Evolutionary conservation across 805 yeast species (phyloP).

Genomic region (Kazachstania kunashirensis): DNA sequence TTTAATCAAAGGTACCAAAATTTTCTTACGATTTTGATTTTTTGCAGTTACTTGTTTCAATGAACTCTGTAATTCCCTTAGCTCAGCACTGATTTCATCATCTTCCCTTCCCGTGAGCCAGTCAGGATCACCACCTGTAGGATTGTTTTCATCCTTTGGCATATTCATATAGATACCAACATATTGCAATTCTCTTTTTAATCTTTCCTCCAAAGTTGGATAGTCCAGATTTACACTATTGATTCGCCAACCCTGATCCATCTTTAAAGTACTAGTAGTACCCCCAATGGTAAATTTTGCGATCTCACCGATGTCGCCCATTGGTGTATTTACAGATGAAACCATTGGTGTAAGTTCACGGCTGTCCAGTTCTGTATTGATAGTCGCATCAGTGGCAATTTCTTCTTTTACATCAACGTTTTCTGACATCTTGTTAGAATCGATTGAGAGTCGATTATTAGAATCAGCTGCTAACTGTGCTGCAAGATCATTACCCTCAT

Average conservation of each 20-base stretch:
- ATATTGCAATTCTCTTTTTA: slow-evolving; percentile 77
- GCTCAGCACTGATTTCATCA: slow-evolving; percentile 83
- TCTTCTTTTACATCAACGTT: slow-evolving; percentile 11
- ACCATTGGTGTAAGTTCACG: slow-evolving; percentile 12
- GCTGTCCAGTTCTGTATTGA: slow-evolving; percentile 7
- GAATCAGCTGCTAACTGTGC: neutral
- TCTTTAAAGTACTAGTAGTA: slow-evolving; percentile 29
- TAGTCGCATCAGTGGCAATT: slow-evolving; percentile 19
- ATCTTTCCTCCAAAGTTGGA: slow-evolving; percentile 72
- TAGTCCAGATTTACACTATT: slow-evolving; percentile 50
- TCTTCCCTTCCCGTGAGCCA: slow-evolving; percentile 83
- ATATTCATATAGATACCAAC: slow-evolving; percentile 78
- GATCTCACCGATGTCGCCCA: slow-evolving; percentile 13
- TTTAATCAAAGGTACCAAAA: slow-evolving; percentile 62
- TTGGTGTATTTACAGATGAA: slow-evolving; percentile 14
- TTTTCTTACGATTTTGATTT: slow-evolving; percentile 59
- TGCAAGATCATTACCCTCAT: slow-evolving; percentile 13
- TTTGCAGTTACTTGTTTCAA: slow-evolving; percentile 49
- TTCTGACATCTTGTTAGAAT: no score
- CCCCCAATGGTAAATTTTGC: slow-evolving; percentile 9
- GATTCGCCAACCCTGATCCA: slow-evolving; percentile 41
- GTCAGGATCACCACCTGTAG: slow-evolving; percentile 31
- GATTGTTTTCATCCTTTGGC: slow-evolving; percentile 26
- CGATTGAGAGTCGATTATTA: no score
- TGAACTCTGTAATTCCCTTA: slow-evolving; percentile 62